These are phyloP conservation scores for Xylaria flabelliformis DNA, from an alignment of 495 filamentous ascomycete species.

Conservation along the genomic window DNA sequence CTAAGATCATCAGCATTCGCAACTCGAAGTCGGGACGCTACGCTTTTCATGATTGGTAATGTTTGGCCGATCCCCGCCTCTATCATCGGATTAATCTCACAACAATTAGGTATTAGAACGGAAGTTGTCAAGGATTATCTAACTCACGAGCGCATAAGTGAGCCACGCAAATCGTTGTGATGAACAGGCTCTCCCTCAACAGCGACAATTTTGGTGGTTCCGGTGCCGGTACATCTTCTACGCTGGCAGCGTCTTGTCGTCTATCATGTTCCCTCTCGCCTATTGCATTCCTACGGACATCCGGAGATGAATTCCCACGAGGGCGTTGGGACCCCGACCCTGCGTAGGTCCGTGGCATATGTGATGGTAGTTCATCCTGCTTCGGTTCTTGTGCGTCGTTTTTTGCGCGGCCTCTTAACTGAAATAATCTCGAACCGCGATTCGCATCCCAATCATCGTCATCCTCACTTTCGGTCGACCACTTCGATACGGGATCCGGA, in stretches of 20 bases:
- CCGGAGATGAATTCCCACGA: neutral
- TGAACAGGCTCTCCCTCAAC: slow-evolving; percentile 25
- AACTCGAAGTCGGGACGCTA: slow-evolving; percentile 46
- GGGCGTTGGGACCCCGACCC: neutral
- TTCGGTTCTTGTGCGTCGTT: neutral
- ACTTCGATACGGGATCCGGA: slow-evolving; percentile 28
- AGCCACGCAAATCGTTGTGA: slow-evolving; percentile 39
- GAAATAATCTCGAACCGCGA: neutral
- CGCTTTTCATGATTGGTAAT: slow-evolving; percentile 32
- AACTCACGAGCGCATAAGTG: slow-evolving; percentile 41
- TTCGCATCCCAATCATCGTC: neutral
- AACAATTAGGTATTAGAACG: slow-evolving; percentile 40
- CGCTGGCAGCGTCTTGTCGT: neutral
- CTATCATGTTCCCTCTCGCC: neutral
- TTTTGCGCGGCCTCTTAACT: neutral
- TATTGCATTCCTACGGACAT: neutral
- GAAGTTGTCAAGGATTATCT: neutral
- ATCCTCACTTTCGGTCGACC: slow-evolving; percentile 35
- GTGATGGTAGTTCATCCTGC: neutral
- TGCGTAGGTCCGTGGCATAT: neutral
- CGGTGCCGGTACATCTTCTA: neutral
- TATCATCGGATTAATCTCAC: slow-evolving; percentile 49
- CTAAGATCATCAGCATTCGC: slow-evolving; percentile 49
- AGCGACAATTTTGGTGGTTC: neutral
- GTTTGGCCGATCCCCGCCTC: slow-evolving; percentile 53